Percentiles rank a stretch among this genome's conserved stretches.
Evolutionary conservation across 805 yeast genomes (phyloP).

Genomic region (Starmerella scarabaei): DNA sequence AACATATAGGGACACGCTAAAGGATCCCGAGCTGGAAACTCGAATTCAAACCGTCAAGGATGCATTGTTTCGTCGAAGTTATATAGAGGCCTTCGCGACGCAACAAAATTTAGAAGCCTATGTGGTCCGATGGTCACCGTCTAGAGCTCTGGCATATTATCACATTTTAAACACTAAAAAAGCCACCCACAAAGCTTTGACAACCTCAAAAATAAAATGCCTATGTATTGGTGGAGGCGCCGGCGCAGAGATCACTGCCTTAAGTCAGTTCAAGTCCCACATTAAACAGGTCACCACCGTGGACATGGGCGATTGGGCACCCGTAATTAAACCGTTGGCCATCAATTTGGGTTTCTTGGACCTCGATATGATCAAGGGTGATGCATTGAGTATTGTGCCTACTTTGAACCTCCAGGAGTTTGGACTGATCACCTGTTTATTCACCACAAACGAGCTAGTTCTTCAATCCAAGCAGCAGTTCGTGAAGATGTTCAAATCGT

Average conservation of each 20-base stretch:
- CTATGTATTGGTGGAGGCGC: conserved; percentile 84
- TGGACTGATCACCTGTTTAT: conserved; percentile 47
- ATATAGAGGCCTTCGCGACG: conserved; percentile 51
- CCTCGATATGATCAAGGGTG: conserved; percentile 30
- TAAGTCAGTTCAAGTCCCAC: conserved; percentile 26
- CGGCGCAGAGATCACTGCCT: conserved; percentile 60
- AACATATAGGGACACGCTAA: conserved; percentile 21
- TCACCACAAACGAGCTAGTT: conserved; percentile 80
- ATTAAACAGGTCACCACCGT: conserved; percentile 40
- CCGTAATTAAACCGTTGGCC: conserved; percentile 37
- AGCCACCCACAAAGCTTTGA: conserved; percentile 29
- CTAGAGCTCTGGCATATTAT: conserved; percentile 62
- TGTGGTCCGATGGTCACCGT: conserved; percentile 75
- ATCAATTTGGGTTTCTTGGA: conserved; percentile 29
- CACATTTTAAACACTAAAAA: conserved; percentile 45
- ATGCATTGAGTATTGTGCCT: conserved; percentile 18
- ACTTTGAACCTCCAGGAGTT: conserved; percentile 3
- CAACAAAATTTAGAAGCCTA: conserved; percentile 60
- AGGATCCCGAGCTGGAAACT: conserved; percentile 24
- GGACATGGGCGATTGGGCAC: conserved; percentile 71
- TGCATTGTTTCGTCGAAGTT: conserved; percentile 56
- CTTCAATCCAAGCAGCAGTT: conserved; percentile 52
- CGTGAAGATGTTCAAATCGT: conserved; percentile 41
- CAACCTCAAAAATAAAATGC: conserved; percentile 26
- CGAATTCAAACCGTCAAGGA: conserved; percentile 59